A percentile compares a stretch with the other conserved stretches of the same genome.
phyloP scores from a whole-genome alignment of 106 monocot species.

The Ottelia alismoides region DNA sequence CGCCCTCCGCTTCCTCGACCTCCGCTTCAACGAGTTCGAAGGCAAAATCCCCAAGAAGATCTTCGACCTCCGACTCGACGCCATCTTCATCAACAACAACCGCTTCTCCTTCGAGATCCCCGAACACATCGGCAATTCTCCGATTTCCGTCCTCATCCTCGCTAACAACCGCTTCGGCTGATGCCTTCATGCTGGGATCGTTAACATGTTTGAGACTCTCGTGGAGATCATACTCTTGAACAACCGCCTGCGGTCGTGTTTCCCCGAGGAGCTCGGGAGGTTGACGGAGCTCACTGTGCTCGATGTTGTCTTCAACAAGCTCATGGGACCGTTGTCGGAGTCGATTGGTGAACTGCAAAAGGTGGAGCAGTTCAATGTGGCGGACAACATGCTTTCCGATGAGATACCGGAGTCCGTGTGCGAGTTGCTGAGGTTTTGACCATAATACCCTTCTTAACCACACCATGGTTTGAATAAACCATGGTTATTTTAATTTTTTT shows the following conservation, averaged over 20 bases:
- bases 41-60: slow-evolving; percentile 14
- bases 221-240: slow-evolving; percentile 28
- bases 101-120: slow-evolving; percentile 20
- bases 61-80: slow-evolving; percentile 16
- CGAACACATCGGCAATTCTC: slow-evolving; percentile 20
- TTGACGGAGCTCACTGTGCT: slow-evolving; percentile 23
- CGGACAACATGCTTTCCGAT: slow-evolving; percentile 32
- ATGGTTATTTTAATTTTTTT: too few species aligned
- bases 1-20: slow-evolving; percentile 7
- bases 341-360: slow-evolving; percentile 13
- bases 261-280: slow-evolving; percentile 23
- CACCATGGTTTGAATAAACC: too few species aligned
- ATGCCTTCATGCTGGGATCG: slow-evolving; percentile 65
- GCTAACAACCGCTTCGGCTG: slow-evolving; percentile 71
- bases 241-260: slow-evolving; percentile 29
- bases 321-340: slow-evolving; percentile 26
- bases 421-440: too few species aligned
- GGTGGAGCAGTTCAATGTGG: slow-evolving; percentile 30
- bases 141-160: slow-evolving; percentile 39
- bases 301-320: slow-evolving; percentile 28
- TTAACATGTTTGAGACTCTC: slow-evolving; percentile 18
- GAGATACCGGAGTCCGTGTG: too few species aligned
- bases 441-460: too few species aligned
- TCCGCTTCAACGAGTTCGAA: slow-evolving; percentile 17
- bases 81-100: slow-evolving; percentile 42